These are phyloP conservation scores for Glebionis coronaria DNA, from an alignment of 129 eudicot species.

Conservation along the genomic window DNA sequence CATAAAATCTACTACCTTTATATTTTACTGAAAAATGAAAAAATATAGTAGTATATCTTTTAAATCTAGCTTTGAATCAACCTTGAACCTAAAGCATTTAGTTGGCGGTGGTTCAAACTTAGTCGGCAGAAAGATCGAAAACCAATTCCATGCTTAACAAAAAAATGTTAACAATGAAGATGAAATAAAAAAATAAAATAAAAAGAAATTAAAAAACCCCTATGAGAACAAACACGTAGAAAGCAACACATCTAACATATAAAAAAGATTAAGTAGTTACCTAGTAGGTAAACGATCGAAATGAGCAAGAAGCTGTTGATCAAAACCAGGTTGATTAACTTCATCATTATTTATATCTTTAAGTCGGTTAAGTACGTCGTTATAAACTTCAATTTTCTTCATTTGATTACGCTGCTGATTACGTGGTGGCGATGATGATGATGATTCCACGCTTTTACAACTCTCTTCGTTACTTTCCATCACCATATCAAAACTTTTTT, in stretches of 20 bases:
- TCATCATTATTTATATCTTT: constrained; percentile 55
- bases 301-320: constrained; percentile 91
- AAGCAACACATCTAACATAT: too few relatives aligned
- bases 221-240: constrained; percentile 3
- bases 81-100: constrained; percentile 15
- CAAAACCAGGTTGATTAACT: constrained; percentile 64
- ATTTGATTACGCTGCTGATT: constrained; percentile 37
- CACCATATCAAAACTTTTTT: constrained; percentile 39
- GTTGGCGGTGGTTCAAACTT: too few relatives aligned
- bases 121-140: too few relatives aligned
- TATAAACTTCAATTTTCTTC: constrained; percentile 84
- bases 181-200: too few relatives aligned
- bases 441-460: constrained; percentile 56
- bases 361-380: constrained; percentile 86
- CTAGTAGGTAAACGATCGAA: constrained; percentile 94
- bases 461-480: constrained; percentile 45
- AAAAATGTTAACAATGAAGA: too few relatives aligned
- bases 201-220: constrained; percentile 5
- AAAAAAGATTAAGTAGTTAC: constrained; percentile 22
- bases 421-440: constrained; percentile 30
- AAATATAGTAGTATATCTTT: not conserved
- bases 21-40: too few relatives aligned
- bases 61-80: constrained; percentile 7
- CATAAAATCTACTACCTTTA: too few relatives aligned
- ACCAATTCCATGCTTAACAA: too few relatives aligned